A percentile compares a stretch with the other conserved stretches of the same genome.
Conservation (phyloP, 176 grass and related monocot genomes). For the Guadua angustifolia region DNA sequence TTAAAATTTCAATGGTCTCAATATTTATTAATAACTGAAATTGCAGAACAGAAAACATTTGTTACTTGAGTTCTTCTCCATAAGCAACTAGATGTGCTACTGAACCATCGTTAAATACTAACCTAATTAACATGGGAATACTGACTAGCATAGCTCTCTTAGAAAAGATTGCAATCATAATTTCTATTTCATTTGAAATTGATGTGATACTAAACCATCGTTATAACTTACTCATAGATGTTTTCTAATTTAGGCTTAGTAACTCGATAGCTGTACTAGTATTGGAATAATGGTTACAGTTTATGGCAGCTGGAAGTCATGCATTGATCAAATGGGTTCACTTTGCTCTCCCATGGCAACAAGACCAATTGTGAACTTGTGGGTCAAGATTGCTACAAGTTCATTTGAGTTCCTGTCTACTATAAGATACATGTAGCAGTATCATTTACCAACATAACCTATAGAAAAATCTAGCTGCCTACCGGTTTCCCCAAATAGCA, state of each 20-base stretch:
- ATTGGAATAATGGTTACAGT: constrained; percentile 3
- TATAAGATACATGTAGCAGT: not conserved
- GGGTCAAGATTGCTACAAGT: constrained; percentile 1
- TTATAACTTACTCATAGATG: constrained; percentile 12
- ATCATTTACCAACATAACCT: not conserved
- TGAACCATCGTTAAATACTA: constrained; percentile 17
- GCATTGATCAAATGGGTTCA: not conserved
- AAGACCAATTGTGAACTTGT: not conserved
- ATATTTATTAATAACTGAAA: constrained; percentile 26
- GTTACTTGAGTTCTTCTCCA: constrained; percentile 11
- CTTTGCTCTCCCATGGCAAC: not conserved
- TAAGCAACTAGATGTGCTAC: not conserved
- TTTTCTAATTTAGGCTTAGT: not conserved
- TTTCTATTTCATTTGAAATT: constrained; percentile 26
- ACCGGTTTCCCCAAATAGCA: not conserved
- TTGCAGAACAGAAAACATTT: constrained; percentile 20
- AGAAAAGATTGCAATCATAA: not conserved
- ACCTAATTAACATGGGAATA: not conserved
- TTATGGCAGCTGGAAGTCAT: not conserved
- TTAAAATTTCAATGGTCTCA: constrained; percentile 19
- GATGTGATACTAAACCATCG: constrained; percentile 13
- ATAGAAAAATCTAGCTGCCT: constrained; percentile 9
- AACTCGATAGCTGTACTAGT: not conserved
- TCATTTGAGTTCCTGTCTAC: constrained; percentile 1
- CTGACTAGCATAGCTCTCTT: not conserved